Base-by-base conservation (phyloP, 768 basidiomycete species). In the Macrolepiota fuliginosa region DNA sequence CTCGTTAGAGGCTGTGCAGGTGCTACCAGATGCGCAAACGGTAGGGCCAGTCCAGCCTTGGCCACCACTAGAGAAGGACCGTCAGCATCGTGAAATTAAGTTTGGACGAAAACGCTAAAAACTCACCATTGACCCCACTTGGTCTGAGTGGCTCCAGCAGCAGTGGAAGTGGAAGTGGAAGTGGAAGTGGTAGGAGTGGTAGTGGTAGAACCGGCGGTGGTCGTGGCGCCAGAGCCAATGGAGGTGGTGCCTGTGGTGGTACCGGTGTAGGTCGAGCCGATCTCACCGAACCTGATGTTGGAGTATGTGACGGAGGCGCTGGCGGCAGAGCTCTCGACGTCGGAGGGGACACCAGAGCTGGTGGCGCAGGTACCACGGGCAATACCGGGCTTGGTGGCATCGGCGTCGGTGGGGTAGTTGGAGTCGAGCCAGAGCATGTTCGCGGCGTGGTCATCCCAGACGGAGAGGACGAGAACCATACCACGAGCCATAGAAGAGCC, bases 381-480 rank as follows among this genome's bases (percentile, higher is more conserved):
- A 27, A 59, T 52, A 17, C 58, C 58, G 7, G 58, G 58, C 39
- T 39, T 40, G 17, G n/a, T 49, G 17, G 62, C 64, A 58, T 66
- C 67, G 15, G 58, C 58, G 37, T 59, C 58, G 42, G 66, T 65
- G 55, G 79, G 84, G 76, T 80, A 83, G 76, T 72, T 73, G 67
- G 73, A 72, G 76, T 84, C 82, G 70, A 85, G 81, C 78, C 83
- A 85, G 66, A 82, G 76, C 83, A 85, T 84, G 72, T 77, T 73
- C 61, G 72, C 82, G 35, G 73, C 74, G 67, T 84, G 76, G 73
- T 85, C 83, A 68, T 84, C 83, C 83, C 83, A 83, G 63, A 84
- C 61, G 51, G 72, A 74, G 67, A 84, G 70, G 54, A 80, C 81
- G 63, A 84, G 72, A 39, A 82, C 82, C 75, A 81, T 78, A 35